Evolutionary conservation across 495 filamentous ascomycete genomes (phyloP), one percentile per base, ranked within the genome.

Genomic region (Neurospora sp.): DNA sequence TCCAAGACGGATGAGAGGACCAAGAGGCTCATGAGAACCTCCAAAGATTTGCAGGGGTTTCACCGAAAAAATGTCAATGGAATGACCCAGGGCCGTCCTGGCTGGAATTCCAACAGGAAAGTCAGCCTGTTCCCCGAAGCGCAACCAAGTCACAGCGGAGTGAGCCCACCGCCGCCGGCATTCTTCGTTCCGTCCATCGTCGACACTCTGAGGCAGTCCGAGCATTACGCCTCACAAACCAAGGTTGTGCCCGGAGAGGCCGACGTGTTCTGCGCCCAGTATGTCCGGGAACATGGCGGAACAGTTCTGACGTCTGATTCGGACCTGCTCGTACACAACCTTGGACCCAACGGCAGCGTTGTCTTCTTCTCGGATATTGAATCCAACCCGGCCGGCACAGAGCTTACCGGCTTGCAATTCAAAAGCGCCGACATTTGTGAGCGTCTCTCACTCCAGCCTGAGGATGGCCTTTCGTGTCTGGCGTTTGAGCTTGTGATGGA

Each of bases 141-240:
- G 44, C 75, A 8, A 73, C 72, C 20, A 48, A 76, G 37, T 78
- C 74, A 16, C 14, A 35, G 7, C 22, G 53, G 53, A 65, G 53
- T 37, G 27, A 77, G 73, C 7, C 75, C 88, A 14, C 91, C 89
- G 0, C 82, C 85, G 18, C 86, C 88, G 18, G 83, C 90, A 0
- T 93, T 94, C 72, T 84, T 93, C 27, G 88, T 94, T 4, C 85
- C 91, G 0, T 86, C 88, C 18, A 82, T 93, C n/a, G 83, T 90
- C 69, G 91, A 94, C 72, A 85, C 88, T 14, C 78, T 94, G 16
- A 80, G 74, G 27, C 44, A 40, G 8, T 82, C 78, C 3, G 16
- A 77, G 22, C 73, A 76, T 0, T 93, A 88, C 82, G 83, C 81
- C 4, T 72, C 79, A 5, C 74, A 88, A 4, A 87, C 86, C 3